Conservation (phyloP, 2,329 filamentous ascomycete genomes). For the Calonectria pseudoreteaudii region DNA sequence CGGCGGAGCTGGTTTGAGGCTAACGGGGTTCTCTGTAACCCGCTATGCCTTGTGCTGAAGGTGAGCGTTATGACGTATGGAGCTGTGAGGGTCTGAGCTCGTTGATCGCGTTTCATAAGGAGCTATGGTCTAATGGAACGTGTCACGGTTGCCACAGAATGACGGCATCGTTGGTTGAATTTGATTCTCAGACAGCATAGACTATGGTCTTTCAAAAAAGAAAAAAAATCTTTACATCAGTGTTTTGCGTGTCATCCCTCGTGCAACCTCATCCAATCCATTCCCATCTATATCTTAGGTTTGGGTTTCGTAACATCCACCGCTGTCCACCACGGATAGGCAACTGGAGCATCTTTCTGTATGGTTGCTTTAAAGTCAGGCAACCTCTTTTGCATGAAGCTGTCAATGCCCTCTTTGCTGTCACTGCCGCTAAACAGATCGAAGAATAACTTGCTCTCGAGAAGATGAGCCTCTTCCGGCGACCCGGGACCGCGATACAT, state of each 20-base stretch:
- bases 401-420: slow-evolving; percentile 73
- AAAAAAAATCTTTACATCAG: too few species aligned
- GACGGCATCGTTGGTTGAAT: not conserved
- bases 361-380: slow-evolving; percentile 72
- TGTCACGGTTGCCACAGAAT: not conserved
- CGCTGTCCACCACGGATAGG: slow-evolving; percentile 77
- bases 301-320: slow-evolving; percentile 46
- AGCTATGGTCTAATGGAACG: not conserved
- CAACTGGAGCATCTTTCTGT: slow-evolving; percentile 67
- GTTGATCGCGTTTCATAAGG: slow-evolving; percentile 11
- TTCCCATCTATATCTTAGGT: slow-evolving; percentile 36
- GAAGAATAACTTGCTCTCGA: slow-evolving; percentile 75
- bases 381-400: slow-evolving; percentile 77
- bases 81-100: not conserved
- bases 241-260: not conserved
- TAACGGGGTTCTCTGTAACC: slow-evolving; percentile 6
- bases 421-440: slow-evolving; percentile 70
- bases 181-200: not conserved
- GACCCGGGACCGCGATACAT: slow-evolving; percentile 70
- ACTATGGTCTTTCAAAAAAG: too few species aligned
- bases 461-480: slow-evolving; percentile 76
- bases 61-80: slow-evolving; percentile 2
- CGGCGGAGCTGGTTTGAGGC: not conserved
- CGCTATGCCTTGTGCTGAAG: not conserved
- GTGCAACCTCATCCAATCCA: not conserved